Evolutionary conservation across 371 early-diverging fungal genomes (phyloP).

Genomic region (Mortierella sp.): DNA sequence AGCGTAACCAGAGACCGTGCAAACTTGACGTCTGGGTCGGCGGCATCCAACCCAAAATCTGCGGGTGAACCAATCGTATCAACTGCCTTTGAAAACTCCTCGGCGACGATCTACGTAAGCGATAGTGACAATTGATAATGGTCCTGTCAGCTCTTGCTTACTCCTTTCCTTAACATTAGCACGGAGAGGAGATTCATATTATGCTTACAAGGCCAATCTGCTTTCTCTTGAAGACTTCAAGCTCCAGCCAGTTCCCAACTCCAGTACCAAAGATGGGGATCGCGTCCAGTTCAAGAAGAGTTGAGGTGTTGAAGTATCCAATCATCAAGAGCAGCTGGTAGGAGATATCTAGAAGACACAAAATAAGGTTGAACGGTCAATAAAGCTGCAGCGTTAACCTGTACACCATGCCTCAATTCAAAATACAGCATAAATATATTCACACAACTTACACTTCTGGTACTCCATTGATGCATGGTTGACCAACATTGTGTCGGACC

Average conservation of each 20-base stretch:
- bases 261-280: slow-evolving; percentile 27
- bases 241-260: slow-evolving; percentile 39
- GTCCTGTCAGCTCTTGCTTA: too few relatives aligned
- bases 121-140: not conserved
- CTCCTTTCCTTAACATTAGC: not conserved
- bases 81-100: slow-evolving; percentile 40
- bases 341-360: slow-evolving; percentile 21
- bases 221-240: slow-evolving; percentile 27
- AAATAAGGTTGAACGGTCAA: not conserved
- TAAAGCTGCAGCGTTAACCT: not conserved
- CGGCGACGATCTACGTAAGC: slow-evolving; percentile 31
- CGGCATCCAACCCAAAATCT: slow-evolving; percentile 37
- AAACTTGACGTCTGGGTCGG: slow-evolving; percentile 31
- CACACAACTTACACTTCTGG: slow-evolving; percentile 38
- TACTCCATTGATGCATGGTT: slow-evolving; percentile 42
- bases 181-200: too few relatives aligned
- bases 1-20: slow-evolving; percentile 35
- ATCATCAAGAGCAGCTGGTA: slow-evolving; percentile 39
- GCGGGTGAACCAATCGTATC: slow-evolving; percentile 32
- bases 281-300: slow-evolving; percentile 20
- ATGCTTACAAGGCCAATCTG: slow-evolving; percentile 29
- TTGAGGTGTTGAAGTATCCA: slow-evolving; percentile 28
- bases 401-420: not conserved
- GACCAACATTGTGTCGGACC: slow-evolving; percentile 50
- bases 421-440: too few relatives aligned